A percentile compares a stretch with the other conserved stretches of the same genome.
Evolutionary conservation across 1,284 basidiomycete species (phyloP).

Genomic region (Phaffia rhodozyma): DNA sequence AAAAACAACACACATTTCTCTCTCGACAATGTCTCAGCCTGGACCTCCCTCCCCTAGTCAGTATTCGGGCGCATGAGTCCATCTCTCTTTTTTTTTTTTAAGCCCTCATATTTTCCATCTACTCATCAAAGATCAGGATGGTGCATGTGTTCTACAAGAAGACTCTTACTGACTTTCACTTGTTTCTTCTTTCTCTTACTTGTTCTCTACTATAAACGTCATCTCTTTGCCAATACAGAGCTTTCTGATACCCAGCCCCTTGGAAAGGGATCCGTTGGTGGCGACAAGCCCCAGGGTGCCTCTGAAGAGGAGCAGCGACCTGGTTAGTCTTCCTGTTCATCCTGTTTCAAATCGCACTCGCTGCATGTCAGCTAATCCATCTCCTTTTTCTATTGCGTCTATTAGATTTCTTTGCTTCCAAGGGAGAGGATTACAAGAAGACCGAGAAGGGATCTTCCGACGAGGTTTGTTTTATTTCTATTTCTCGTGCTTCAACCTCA

Average conservation of each 20-base stretch:
- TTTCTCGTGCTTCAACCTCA: background rate
- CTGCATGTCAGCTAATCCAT: too few species aligned
- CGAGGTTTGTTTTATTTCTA: background rate
- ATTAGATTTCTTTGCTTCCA: slow-evolving; percentile 11
- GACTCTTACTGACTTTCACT: background rate
- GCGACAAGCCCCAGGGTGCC: slow-evolving; percentile 7
- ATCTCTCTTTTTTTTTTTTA: background rate
- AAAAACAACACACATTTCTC: background rate
- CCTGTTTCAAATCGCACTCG: background rate
- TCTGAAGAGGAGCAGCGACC: slow-evolving; percentile 16
- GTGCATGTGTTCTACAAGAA: background rate
- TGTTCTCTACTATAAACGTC: background rate
- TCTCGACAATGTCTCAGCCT: slow-evolving; percentile 6
- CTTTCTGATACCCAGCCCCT: background rate
- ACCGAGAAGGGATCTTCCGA: background rate
- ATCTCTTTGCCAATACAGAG: background rate
- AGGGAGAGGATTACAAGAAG: slow-evolving; percentile 17
- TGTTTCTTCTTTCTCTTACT: background rate
- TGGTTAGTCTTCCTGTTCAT: background rate
- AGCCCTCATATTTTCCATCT: background rate
- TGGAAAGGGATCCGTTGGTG: slow-evolving; percentile 16
- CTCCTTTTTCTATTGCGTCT: background rate
- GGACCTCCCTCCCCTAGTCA: slow-evolving; percentile 12
- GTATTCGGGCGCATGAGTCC: background rate
- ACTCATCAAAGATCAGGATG: background rate